phyloP scores from a whole-genome alignment of 148 eudicot species.

The Rhododendron ferrugineum region DNA sequence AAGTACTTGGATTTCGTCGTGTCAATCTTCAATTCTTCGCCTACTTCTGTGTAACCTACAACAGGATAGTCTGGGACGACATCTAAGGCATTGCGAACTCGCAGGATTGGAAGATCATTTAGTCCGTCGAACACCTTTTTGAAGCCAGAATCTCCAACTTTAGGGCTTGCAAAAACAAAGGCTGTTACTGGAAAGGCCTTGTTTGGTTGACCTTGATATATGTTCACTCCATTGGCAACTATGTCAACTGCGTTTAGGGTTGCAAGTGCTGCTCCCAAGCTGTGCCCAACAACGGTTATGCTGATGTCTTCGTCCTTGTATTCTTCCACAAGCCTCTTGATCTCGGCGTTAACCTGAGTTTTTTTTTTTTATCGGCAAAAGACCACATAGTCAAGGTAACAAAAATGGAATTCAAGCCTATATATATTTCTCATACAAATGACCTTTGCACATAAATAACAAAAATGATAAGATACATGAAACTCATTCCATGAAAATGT shows the following conservation, averaged over 20 bases:
- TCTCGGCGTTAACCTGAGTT: conserved; percentile 44
- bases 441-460: not conserved
- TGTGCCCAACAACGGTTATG: conserved; percentile 58
- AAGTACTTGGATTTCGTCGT: conserved; percentile 46
- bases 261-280: conserved; percentile 52
- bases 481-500: too few species aligned
- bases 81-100: conserved; percentile 34
- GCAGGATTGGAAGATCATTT: conserved; percentile 26
- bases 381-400: too few species aligned
- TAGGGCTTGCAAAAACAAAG: conserved; percentile 48
- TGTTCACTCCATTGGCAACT: conserved; percentile 38
- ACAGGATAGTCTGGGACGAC: conserved; percentile 47
- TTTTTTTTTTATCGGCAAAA: not conserved
- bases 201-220: not conserved
- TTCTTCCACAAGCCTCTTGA: conserved; percentile 33
- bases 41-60: conserved; percentile 45
- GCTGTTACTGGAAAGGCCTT: conserved; percentile 50
- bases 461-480: not conserved
- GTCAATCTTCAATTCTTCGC: conserved; percentile 42
- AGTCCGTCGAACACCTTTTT: conserved; percentile 17
- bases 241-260: conserved; percentile 59
- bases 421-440: too few species aligned
- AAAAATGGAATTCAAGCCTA: too few species aligned
- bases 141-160: conserved; percentile 51
- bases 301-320: conserved; percentile 54